Evolutionary conservation across 176 grass and related monocot species (phyloP).

Genomic region (Secale cereale): DNA sequence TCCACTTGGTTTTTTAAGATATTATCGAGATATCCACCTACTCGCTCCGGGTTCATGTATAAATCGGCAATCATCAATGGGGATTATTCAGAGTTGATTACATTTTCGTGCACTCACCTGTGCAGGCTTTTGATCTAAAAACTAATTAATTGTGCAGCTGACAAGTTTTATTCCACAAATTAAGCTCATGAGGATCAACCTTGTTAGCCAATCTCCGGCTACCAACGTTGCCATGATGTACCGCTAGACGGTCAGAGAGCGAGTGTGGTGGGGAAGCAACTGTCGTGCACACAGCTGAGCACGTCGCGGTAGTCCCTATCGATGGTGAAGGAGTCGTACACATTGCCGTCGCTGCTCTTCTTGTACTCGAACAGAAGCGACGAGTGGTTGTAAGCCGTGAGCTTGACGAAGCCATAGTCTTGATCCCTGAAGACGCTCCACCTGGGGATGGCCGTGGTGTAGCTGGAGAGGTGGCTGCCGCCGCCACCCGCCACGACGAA

Average conservation of each 20-base stretch:
- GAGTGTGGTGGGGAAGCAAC: constrained; percentile 66
- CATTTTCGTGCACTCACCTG: not conserved
- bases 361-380: constrained; percentile 89
- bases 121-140: not conserved
- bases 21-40: too few species aligned
- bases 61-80: not conserved
- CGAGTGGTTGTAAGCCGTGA: constrained; percentile 92
- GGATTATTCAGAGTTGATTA: not conserved
- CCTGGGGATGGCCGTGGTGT: constrained; percentile 38
- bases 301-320: constrained; percentile 74
- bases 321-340: constrained; percentile 73
- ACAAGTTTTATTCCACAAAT: not conserved
- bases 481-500: constrained; percentile 71
- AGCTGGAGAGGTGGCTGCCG: constrained; percentile 54
- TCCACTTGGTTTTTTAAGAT: too few species aligned
- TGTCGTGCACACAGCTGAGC: constrained; percentile 72
- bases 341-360: constrained; percentile 63
- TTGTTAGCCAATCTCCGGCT: too few species aligned
- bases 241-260: constrained; percentile 20
- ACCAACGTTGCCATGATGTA: not conserved
- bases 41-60: not conserved
- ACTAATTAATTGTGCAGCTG: not conserved
- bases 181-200: not conserved
- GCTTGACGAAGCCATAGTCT: constrained; percentile 71
- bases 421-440: constrained; percentile 71